A percentile compares a stretch with the other conserved stretches of the same genome.
These are phyloP conservation scores for Cordyceps cicadae DNA, from an alignment of 2,329 filamentous ascomycete species.

Conservation along the genomic window DNA sequence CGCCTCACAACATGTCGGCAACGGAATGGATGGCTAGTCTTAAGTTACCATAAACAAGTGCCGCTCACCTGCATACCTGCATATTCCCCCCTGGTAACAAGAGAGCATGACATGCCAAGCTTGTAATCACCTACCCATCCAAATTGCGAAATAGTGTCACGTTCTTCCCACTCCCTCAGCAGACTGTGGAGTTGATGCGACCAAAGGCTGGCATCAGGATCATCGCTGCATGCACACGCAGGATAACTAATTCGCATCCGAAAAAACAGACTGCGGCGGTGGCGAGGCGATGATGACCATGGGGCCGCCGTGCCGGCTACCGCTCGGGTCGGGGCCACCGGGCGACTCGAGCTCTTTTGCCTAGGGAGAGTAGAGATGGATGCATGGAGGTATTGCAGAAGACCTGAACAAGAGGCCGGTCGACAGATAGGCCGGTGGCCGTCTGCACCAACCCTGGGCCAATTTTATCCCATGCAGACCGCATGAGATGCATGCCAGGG, in stretches of 20 bases:
- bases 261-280: background rate
- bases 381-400: background rate
- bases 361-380: background rate
- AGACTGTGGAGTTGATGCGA: background rate
- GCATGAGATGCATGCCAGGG: background rate
- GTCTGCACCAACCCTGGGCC: conserved; percentile 4
- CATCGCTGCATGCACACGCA: background rate
- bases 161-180: background rate
- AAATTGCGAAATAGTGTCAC: background rate
- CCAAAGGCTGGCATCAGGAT: background rate
- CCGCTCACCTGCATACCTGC: background rate
- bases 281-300: background rate
- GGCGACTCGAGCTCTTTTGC: background rate
- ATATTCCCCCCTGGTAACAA: background rate
- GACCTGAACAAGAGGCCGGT: background rate
- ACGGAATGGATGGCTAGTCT: background rate
- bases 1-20: too few species aligned
- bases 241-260: background rate
- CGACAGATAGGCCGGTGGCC: background rate
- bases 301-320: background rate
- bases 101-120: background rate
- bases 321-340: background rate
- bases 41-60: background rate
- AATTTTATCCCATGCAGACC: background rate
- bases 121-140: background rate